phyloP scores from a whole-genome alignment of 345 rosid genomes.

The Pistacia integerrima region DNA sequence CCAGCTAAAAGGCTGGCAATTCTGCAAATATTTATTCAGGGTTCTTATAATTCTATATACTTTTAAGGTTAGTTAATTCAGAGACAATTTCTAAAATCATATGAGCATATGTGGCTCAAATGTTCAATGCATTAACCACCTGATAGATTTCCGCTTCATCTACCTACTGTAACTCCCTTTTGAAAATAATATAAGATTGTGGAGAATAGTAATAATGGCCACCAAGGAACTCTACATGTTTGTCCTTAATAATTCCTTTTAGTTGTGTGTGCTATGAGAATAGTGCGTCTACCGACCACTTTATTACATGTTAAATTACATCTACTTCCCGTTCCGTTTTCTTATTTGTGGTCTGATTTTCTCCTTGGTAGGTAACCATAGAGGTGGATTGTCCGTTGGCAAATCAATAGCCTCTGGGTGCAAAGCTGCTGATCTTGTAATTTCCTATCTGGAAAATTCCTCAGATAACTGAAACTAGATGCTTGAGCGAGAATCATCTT shows the following conservation, averaged over 20 bases:
- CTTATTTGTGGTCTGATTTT: slow-evolving; percentile 2
- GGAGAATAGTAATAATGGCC: background rate
- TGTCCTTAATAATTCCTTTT: background rate
- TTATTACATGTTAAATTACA: background rate
- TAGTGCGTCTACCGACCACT: background rate
- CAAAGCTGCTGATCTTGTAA: slow-evolving; percentile 86
- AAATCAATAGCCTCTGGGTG: slow-evolving; percentile 83
- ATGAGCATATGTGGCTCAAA: background rate
- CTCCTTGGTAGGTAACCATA: slow-evolving; percentile 72
- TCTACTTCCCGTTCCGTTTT: background rate
- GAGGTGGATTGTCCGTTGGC: slow-evolving; percentile 84
- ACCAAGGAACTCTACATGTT: background rate
- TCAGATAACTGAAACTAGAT: slow-evolving; percentile 39
- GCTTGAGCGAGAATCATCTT: slow-evolving; percentile 25
- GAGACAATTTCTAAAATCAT: background rate
- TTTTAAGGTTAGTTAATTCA: background rate
- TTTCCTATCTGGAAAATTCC: slow-evolving; percentile 70
- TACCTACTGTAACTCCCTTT: background rate
- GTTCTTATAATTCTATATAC: background rate
- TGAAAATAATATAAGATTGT: too few species aligned
- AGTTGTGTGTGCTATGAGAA: background rate
- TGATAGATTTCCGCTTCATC: background rate
- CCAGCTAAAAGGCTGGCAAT: background rate
- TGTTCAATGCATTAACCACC: background rate
- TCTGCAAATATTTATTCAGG: background rate